phyloP scores from a whole-genome alignment of 2,329 filamentous ascomycete genomes.

The Trichoderma sp. region DNA sequence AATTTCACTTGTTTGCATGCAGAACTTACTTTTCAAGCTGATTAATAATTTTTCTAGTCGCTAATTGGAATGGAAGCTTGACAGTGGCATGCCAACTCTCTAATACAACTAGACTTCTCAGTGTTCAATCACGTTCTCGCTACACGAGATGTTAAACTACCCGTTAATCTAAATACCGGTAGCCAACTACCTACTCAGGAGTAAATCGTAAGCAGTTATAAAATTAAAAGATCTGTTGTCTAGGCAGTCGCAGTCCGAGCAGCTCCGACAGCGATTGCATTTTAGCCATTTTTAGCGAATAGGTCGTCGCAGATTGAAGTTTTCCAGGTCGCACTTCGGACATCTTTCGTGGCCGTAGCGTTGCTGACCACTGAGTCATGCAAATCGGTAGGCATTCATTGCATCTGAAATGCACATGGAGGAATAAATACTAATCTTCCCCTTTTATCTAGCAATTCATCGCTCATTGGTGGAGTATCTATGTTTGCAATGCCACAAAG shows the following conservation, averaged over 20 bases:
- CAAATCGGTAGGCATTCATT: not conserved
- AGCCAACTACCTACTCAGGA: too few relatives aligned
- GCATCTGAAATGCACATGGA: not conserved
- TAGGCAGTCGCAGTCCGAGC: not conserved
- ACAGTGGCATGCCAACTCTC: not conserved
- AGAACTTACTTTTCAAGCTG: not conserved
- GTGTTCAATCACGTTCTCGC: not conserved
- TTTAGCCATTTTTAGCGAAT: not conserved
- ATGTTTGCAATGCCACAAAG: not conserved
- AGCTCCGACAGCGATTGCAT: not conserved
- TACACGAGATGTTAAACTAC: not conserved
- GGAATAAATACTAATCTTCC: not conserved
- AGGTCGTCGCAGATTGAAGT: not conserved
- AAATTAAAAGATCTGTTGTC: not conserved
- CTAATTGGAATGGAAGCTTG: not conserved
- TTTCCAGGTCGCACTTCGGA: slow-evolving; percentile 8
- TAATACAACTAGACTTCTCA: not conserved
- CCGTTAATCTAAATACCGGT: too few relatives aligned
- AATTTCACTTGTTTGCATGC: too few relatives aligned
- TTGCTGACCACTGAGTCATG: not conserved
- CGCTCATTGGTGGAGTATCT: not conserved
- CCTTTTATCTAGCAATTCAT: not conserved
- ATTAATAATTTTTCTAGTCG: not conserved
- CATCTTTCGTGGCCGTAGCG: not conserved
- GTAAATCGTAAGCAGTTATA: not conserved